Evolutionary conservation across 805 yeast species (phyloP), one percentile per base, ranked within the genome.

Genomic region (Dipodascus geniculatus): DNA sequence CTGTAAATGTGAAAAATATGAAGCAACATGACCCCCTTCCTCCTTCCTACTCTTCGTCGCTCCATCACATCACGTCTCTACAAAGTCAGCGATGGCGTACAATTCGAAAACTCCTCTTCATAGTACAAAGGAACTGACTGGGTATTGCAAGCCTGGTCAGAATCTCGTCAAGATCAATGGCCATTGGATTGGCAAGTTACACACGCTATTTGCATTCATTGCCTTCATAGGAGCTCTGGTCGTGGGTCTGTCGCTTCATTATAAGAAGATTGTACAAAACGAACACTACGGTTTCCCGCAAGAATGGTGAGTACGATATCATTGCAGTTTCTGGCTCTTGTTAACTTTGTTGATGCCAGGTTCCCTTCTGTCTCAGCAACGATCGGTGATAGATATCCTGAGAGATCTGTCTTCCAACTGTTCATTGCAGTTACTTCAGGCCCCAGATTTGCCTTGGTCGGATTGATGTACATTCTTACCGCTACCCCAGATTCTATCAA

Each of bases 291-390:
- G 96, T 0, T 93, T 88, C 65, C 99, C 99, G 1, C 93, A 90
- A 56, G 99, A 93, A 68, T 93, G 99, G 98, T 47, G 8, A 47
- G 49, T 22, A 23, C 57, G 33, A 16, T 56, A 33, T 16, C 6
- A 23, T 38, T 47, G 4, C n/a, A 4, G 23, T 47, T 9, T 47
- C 4, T 20, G 28, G 8, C 22, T 38, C 49, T 35, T n/a, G 20
- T 24, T 24, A 9, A 4, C 22, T 22, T 14, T 50, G 47, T 38
- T 33, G 14, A 17, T 14, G 23, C 28, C 14, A 58, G 66, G 68
- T 91, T 93, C 65, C 99, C 99, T 1, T 84, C 95, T 63, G 99
- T 93, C 1, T 85, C 95, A 38, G 98, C 99, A 0, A 80, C 99
- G 1, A 93, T 93, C 65, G 99, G 99, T 48, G 99, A 93, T 66